Evolutionary conservation across 1,284 basidiomycete genomes (phyloP), one percentile per base, ranked within the genome.

Genomic region (Tetrapyrgos nigripes): DNA sequence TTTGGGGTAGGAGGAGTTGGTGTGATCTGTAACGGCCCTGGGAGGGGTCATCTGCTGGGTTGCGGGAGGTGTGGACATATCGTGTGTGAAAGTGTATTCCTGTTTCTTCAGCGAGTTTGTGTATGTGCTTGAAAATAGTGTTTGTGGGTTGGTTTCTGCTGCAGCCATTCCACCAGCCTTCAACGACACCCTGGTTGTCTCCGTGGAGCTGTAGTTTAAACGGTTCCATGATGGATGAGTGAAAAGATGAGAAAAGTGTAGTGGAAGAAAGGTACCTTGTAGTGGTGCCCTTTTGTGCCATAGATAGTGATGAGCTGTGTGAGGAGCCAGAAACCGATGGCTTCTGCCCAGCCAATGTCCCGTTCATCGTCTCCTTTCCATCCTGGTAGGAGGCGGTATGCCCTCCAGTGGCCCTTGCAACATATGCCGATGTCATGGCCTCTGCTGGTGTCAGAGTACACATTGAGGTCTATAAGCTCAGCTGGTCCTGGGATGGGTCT

Each of bases 1-100:
- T 56, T 10, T 68, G 57, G 1, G 75, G 75, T 5, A 79, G 73
- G 52, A 80, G 71, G 53, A 68, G 64, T 35, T 37, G 5, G 0
- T 13, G 1, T 1, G 68, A 44, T 2, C 64, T 64, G 52, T 72
- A 77, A 6, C 69, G 50, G 0, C 79, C 76, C 6, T 73, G 33
- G 0, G 77, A 83, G 0, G 79, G 77, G 1, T 9, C 45, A 43
- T 83, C 76, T 1, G 80, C 76, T 6, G 78, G 79, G 64, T 82
- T 82, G 10, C 19, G 2, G 0, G 60, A 60, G 37, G 67, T 71
- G 14, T 50, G 26, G 43, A 73, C 62, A 53, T 75, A 75, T 24
- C 58, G 13, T 71, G 44, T 47, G 33, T 44, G 53, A 35, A 51
- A 17, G 1, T n/a, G 19, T 28, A 49, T 45, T 1, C 23, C 4